Evolutionary conservation across 805 yeast species (phyloP), one percentile per base, ranked within the genome.

Genomic region (Candida tammaniensis): DNA sequence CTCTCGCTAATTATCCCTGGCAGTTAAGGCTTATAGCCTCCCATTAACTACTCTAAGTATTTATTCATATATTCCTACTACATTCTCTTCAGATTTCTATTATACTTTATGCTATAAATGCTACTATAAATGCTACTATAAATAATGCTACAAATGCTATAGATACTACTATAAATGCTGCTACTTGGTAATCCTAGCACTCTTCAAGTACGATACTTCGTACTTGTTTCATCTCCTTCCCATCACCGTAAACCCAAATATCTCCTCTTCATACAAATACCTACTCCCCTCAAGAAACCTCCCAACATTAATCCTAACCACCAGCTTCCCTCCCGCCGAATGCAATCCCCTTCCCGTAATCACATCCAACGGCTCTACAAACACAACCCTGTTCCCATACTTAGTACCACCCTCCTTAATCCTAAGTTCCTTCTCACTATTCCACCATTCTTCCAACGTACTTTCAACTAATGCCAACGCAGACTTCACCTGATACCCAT

Each of bases 261-360:
- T 43, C 4, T 63, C 61, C 36, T 80, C 86, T 3, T 63, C 62
- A 43, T 55, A 79, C 2, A 67, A 36, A 47, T 64, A 83, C 0
- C 52, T 51, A 4, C 61, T 47, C 1, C 40, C 39, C 3, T 40
- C 45, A 25, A 84, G 57, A 42, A 59, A 53, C 13, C 53, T 60
- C 28, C 58, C 55, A 3, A 81, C 74, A 2, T 68, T 48, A 1
- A 42, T 53, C 38, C 67, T 66, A 12, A 83, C 65, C 39, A 61
- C 70, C 1, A 83, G 64, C 1, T 60, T 49, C 0, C 87, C 86
- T 4, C 73, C 76, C 1, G 51, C 62, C 29, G 86, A 79, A 52
- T 84, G 93, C 5, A 79, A 47, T 0, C 93, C 93, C 43, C 86
- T 57, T 0, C 93, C 91, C 0, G 91, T 81, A 9, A 82, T 57